Evolutionary conservation across 2,329 filamentous ascomycete genomes (phyloP), one percentile per base, ranked within the genome.

Genomic region (Microdochium bolleyi): DNA sequence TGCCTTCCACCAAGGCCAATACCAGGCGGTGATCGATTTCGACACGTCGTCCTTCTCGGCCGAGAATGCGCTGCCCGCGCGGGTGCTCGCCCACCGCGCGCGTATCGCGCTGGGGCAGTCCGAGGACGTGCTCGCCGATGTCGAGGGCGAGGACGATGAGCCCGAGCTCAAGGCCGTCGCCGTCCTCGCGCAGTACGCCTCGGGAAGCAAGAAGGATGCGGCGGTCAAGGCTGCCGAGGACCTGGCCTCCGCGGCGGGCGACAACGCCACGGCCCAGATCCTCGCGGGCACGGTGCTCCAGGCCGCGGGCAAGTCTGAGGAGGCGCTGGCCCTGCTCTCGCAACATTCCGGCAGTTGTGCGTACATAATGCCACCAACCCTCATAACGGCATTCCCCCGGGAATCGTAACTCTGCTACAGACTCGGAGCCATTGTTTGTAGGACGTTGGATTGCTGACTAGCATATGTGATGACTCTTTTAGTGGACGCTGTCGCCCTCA

Each of bases 281-380:
- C 71, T 92, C 8, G 85, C 81, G 25, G 92, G 87, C n/a, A 92
- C 84, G 0, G 82, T 97, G 49, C 73, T 97, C 56, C 88, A 92
- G 64, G 83, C 83, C 21, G 84, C 83, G 22, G 92, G 87, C 25
- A 87, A 88, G 74, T 82, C 83, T n/a, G 91, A 96, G 57, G 88
- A 92, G 67, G 94, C 94, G 14, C 71, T 97, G 54, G 80, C 83
- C 48, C 72, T 97, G 56, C 73, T 97, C 61, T 81, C 81, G 48
- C 85, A 89, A 69, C 92, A 97, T 67, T 87, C 95, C 65, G 90
- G 89, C 53, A 95, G 83, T 66, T 85, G 89, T 94, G 76, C 61
- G 86, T 80, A 52, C 46, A 53, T 13, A 5, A 21, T 41, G n/a
- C n/a, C n/a, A 41, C 19, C 5, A 16, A 11, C 14, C 30, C 14